phyloP scores from a whole-genome alignment of 1,284 basidiomycete genomes.

The Heimioporus retisporus region DNA sequence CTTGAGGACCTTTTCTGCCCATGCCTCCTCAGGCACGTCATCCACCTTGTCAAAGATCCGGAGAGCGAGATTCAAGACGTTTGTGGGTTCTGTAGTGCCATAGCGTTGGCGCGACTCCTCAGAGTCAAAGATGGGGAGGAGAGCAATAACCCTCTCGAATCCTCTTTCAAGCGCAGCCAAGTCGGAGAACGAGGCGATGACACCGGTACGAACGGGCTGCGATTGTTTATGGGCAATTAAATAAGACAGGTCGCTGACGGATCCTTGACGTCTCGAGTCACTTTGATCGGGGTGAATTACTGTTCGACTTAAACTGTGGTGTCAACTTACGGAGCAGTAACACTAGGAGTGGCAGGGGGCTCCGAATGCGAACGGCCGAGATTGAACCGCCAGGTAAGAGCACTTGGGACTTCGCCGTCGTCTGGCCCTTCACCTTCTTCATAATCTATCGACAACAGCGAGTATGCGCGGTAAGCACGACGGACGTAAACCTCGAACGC shows the following conservation, averaged over 20 bases:
- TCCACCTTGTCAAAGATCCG: slow-evolving; percentile 85
- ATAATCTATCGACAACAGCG: slow-evolving; percentile 92
- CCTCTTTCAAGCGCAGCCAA: slow-evolving; percentile 78
- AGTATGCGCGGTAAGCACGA: slow-evolving; percentile 97
- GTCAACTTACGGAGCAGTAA: slow-evolving; percentile 67
- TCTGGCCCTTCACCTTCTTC: slow-evolving; percentile 88
- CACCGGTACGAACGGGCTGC: slow-evolving; percentile 90
- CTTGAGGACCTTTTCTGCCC: slow-evolving; percentile 80
- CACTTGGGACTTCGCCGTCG: slow-evolving; percentile 83
- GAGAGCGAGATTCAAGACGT: slow-evolving; percentile 95
- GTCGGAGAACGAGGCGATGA: slow-evolving; percentile 90
- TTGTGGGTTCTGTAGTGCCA: slow-evolving; percentile 80
- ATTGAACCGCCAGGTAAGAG: slow-evolving; percentile 95
- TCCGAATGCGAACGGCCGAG: slow-evolving; percentile 82
- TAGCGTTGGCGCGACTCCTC: slow-evolving; percentile 82
- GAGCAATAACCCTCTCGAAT: slow-evolving; percentile 75
- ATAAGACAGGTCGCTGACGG: slow-evolving; percentile 95
- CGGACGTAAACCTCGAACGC: slow-evolving; percentile 97
- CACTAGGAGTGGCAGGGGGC: slow-evolving; percentile 86
- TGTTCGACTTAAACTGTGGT: slow-evolving; percentile 7
- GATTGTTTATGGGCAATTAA: slow-evolving; percentile 86
- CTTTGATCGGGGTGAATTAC: slow-evolving; percentile 38
- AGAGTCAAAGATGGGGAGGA: slow-evolving; percentile 79
- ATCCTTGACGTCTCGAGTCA: slow-evolving; percentile 74
- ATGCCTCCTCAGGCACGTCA: slow-evolving; percentile 82